Evolutionary conservation across 495 filamentous ascomycete genomes (phyloP), one percentile per base, ranked within the genome.

Genomic region (Aspergillus diversus): DNA sequence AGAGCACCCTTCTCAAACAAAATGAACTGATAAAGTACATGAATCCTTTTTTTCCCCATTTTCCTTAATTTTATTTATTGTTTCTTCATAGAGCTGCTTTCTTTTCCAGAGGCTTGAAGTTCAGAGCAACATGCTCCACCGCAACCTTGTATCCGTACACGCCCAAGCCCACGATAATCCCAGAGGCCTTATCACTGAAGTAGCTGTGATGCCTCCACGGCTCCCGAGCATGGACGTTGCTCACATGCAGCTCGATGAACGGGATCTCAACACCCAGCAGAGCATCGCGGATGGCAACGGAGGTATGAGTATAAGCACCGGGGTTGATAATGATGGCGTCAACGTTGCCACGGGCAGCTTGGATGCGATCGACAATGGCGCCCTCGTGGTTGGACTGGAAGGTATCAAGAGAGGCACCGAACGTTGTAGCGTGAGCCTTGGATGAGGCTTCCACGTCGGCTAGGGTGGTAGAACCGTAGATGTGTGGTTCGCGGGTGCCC

Each of bases 361-460:
- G 85, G 64, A 88, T 86, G 37, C 83, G 79, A 71, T 88, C 85
- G 32, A 88, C 70, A 49, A 90, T 80, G 13, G 80, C 83, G 58
- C 87, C 88, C 68, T 90, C 87, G 70, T 87, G 85, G 74, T 88
- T 88, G 7, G 87, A 88, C 73, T 90, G 88, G 75, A 87, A 87
- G 33, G 75, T 66, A 21, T 79, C 67, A 33, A 90, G 76, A 7
- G 70, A 64, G 21, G 78, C 73, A 34, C 74, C 71, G 21, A 81
- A 70, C 5, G 69, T 61, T 2, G 73, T 53, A 49, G 83, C 81
- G 64, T 84, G 80, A 13, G 74, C 56, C 34, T 71, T 59, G 49
- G 78, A 77, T 56, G 72, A 63, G n/a, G 61, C 27, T 53, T 85
- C 81, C 65, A 91, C 77, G 63, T 89, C 82, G 39, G 75, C 9